Evolutionary conservation across 192 early-diverging fungal genomes (phyloP).

Genomic region (Geranomyces variabilis): DNA sequence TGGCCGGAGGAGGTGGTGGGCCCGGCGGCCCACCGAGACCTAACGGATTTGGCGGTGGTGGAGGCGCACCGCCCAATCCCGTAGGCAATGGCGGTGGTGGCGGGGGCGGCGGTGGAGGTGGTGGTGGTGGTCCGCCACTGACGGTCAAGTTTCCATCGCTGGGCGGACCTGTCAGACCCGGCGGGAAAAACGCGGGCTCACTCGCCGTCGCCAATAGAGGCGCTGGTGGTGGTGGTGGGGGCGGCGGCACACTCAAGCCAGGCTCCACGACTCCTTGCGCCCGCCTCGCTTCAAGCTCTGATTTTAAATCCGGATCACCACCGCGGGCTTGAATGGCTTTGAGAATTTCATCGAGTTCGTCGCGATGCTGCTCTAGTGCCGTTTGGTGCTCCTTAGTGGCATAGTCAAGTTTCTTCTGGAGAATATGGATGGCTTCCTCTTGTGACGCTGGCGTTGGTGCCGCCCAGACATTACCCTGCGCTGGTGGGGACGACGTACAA

Average conservation of each 20-base stretch:
- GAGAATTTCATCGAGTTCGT: constrained; percentile 22
- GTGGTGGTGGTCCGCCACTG: constrained; percentile 12
- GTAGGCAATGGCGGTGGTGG: constrained; percentile 36
- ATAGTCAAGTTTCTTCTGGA: constrained; percentile 11
- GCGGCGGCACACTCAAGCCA: neutral
- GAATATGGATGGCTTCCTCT: neutral
- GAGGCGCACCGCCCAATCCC: constrained; percentile 24
- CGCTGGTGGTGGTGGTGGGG: neutral
- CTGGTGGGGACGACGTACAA: neutral
- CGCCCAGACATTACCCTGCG: neutral
- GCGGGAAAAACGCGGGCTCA: constrained; percentile 23
- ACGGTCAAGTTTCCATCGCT: neutral
- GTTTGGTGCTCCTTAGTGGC: constrained; percentile 4
- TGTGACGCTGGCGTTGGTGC: neutral
- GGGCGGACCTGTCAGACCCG: too few species aligned
- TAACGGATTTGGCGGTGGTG: constrained; percentile 41
- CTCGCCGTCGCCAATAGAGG: constrained; percentile 27
- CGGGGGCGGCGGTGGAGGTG: constrained; percentile 36
- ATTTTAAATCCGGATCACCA: neutral
- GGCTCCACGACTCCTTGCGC: neutral
- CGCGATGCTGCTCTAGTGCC: constrained; percentile 16
- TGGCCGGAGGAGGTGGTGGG: constrained; percentile 31
- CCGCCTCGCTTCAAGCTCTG: neutral
- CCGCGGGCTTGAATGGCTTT: neutral
- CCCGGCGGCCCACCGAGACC: constrained; percentile 24